Evolutionary conservation across 176 grass and related monocot genomes (phyloP).

Genomic region (Oryza officinalis): DNA sequence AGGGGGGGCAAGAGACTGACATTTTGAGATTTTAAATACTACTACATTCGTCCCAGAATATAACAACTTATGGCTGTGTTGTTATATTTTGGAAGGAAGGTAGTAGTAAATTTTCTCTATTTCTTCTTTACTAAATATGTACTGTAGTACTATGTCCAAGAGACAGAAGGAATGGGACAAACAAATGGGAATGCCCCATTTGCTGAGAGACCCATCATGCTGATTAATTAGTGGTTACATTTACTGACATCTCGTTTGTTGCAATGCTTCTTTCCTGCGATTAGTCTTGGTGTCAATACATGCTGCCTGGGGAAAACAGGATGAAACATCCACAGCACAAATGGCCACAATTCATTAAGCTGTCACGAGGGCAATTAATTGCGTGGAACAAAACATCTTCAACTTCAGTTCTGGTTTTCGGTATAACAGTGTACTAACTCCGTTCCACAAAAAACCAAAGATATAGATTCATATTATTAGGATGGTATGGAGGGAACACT

Average conservation of each 20-base stretch:
- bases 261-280: background rate
- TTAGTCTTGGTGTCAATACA: background rate
- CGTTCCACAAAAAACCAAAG: no score
- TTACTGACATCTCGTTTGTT: background rate
- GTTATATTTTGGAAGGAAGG: no score
- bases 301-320: background rate
- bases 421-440: background rate
- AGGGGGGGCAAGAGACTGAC: no score
- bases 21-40: background rate
- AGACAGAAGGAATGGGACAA: background rate
- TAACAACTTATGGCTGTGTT: no score
- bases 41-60: no score
- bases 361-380: constrained; percentile 43
- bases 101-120: no score
- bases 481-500: no score
- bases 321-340: constrained; percentile 15
- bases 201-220: no score
- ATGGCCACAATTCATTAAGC: constrained; percentile 29
- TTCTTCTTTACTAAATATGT: no score
- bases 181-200: background rate
- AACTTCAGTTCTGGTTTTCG: background rate
- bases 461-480: no score
- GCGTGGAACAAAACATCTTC: constrained; percentile 20
- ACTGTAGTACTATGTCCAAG: no score
- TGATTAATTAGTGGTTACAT: background rate